Percentiles rank a stretch among this genome's conserved stretches.
Conservation (phyloP, 192 early-diverging fungal species). For the Pilaira anomala region DNA sequence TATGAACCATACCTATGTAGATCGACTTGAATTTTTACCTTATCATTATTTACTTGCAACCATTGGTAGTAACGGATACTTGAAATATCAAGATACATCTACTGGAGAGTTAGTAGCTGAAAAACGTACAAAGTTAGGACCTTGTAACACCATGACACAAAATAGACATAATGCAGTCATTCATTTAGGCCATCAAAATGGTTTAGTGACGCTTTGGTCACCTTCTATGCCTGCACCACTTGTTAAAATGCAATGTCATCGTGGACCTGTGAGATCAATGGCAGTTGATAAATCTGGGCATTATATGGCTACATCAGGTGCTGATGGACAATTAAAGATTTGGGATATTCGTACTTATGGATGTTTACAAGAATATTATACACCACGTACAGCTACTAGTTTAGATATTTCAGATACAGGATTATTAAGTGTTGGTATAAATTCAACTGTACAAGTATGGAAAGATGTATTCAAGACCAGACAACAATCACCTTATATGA, state of each 20-base stretch:
- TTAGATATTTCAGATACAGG: slow-evolving; percentile 84
- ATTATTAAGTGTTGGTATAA: slow-evolving; percentile 78
- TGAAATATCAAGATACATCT: slow-evolving; percentile 94
- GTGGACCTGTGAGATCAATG: slow-evolving; percentile 78
- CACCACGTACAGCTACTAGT: slow-evolving; percentile 70
- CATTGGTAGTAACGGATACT: slow-evolving; percentile 73
- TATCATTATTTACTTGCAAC: slow-evolving; percentile 89
- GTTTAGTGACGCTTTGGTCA: slow-evolving; percentile 88
- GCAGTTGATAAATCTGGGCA: slow-evolving; percentile 75
- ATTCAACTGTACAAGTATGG: slow-evolving; percentile 82
- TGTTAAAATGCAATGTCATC: slow-evolving; percentile 93
- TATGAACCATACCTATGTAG: slow-evolving; percentile 77
- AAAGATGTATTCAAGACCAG: slow-evolving; percentile 79
- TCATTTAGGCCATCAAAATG: slow-evolving; percentile 88
- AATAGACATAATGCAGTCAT: slow-evolving; percentile 91
- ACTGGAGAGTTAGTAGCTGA: slow-evolving; percentile 83
- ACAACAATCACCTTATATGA: slow-evolving; percentile 86
- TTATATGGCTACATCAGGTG: slow-evolving; percentile 90
- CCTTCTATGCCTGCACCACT: slow-evolving; percentile 80
- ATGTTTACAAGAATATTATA: slow-evolving; percentile 75
- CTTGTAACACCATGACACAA: slow-evolving; percentile 78
- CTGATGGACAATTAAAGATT: slow-evolving; percentile 86
- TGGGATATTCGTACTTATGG: slow-evolving; percentile 93
- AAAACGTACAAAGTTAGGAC: slow-evolving; percentile 71
- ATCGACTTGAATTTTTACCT: slow-evolving; percentile 84